Evolutionary conservation across 202 grass and related monocot genomes (phyloP).

Genomic region (Carex sylvatica): DNA sequence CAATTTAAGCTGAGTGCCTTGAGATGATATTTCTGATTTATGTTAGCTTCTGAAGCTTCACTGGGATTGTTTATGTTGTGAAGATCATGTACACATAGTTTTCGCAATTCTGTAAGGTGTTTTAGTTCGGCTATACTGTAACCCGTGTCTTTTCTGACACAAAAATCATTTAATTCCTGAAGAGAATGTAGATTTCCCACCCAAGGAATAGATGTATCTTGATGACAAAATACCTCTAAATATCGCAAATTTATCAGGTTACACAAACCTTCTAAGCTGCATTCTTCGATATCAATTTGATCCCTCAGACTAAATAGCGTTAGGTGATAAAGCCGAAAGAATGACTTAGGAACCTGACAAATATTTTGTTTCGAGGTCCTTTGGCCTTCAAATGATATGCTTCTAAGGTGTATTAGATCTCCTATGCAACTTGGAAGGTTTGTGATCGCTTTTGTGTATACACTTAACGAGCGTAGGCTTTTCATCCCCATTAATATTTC

Average conservation of each 20-base stretch:
- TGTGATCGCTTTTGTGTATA: neutral
- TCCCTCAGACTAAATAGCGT: conserved; percentile 17
- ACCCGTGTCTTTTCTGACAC: neutral
- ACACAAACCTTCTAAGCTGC: neutral
- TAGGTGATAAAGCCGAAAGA: conserved; percentile 27
- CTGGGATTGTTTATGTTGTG: neutral
- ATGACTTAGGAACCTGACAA: neutral
- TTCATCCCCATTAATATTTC: neutral
- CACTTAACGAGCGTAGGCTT: neutral
- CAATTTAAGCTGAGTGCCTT: conserved; percentile 6
- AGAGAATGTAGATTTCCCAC: conserved; percentile 10
- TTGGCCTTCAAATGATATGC: neutral
- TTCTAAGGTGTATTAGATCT: conserved; percentile 21
- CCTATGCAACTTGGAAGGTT: conserved; percentile 7
- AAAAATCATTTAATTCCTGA: conserved; percentile 12
- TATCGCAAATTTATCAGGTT: conserved; percentile 25
- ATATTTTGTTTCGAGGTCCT: neutral
- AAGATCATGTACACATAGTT: conserved; percentile 17
- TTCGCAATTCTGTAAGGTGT: conserved; percentile 7
- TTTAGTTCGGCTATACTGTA: conserved; percentile 11
- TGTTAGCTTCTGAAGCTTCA: conserved; percentile 24
- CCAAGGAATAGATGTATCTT: conserved; percentile 15
- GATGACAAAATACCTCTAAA: conserved; percentile 10
- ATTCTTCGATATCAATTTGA: conserved; percentile 15
- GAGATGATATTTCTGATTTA: conserved; percentile 27